phyloP scores from a whole-genome alignment of 371 early-diverging fungal genomes.

The Mortierella sp. region DNA sequence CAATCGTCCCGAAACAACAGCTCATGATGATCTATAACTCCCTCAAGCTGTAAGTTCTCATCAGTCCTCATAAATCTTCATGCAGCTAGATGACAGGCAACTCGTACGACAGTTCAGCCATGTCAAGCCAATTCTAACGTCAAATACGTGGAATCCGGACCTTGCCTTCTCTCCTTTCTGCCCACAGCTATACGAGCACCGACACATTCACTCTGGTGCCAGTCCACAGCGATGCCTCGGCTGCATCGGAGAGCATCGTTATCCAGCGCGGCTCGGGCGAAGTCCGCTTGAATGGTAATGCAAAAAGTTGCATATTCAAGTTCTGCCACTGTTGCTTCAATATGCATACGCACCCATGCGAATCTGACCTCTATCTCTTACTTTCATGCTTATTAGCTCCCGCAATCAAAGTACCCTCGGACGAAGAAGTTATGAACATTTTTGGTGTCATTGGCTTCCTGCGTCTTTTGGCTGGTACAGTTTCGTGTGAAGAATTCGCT shows the following conservation, averaged over 20 bases:
- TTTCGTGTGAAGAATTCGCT: too few relatives aligned
- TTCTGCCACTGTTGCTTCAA: neutral
- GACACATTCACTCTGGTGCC: conserved; percentile 48
- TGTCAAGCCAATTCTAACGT: too few relatives aligned
- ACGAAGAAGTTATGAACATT: conserved; percentile 56
- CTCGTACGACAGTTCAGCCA: too few relatives aligned
- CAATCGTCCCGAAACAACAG: neutral
- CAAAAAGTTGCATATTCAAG: too few relatives aligned
- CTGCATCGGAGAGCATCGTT: conserved; percentile 42
- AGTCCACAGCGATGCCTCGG: conserved; percentile 46
- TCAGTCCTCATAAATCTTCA: too few relatives aligned
- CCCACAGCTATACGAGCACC: conserved; percentile 22
- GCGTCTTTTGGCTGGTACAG: conserved; percentile 73
- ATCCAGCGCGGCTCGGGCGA: conserved; percentile 45
- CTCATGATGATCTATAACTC: conserved; percentile 20
- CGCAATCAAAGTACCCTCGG: conserved; percentile 18
- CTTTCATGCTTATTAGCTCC: conserved; percentile 32
- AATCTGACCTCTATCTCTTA: too few relatives aligned
- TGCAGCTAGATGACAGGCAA: neutral
- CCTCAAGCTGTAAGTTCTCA: conserved; percentile 35
- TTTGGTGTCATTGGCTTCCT: conserved; percentile 84
- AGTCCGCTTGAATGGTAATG: conserved; percentile 41
- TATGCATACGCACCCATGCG: neutral
- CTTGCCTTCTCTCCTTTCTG: neutral
- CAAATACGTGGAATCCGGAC: neutral